phyloP scores from a whole-genome alignment of 2,329 filamentous ascomycete genomes.

The Ophiostoma perfectum region DNA sequence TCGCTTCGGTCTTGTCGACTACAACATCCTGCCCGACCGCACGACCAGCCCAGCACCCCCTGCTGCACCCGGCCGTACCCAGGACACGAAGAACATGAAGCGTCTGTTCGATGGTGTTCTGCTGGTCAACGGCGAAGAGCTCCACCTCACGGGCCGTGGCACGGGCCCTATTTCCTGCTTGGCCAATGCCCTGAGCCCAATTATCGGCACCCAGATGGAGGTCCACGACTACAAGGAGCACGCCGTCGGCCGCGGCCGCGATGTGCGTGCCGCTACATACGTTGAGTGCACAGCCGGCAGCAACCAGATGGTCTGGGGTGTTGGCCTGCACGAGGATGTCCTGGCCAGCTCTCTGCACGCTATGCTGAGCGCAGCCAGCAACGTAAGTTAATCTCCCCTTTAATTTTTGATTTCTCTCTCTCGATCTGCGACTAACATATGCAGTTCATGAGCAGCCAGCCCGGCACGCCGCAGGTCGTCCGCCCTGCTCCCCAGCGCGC shows the following conservation, averaged over 20 bases:
- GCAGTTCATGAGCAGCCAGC: constrained; percentile 67
- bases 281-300: constrained; percentile 74
- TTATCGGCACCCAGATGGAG: constrained; percentile 76
- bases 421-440: not conserved
- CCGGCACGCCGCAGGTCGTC: constrained; percentile 59
- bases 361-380: constrained; percentile 76
- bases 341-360: constrained; percentile 85
- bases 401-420: not conserved
- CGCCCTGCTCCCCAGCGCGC: constrained; percentile 52
- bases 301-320: constrained; percentile 76
- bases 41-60: constrained; percentile 67
- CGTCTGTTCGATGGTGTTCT: constrained; percentile 82
- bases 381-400: constrained; percentile 53
- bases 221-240: constrained; percentile 96
- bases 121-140: constrained; percentile 73
- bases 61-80: constrained; percentile 58
- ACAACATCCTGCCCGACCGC: constrained; percentile 81
- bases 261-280: constrained; percentile 91
- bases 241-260: constrained; percentile 72
- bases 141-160: constrained; percentile 71
- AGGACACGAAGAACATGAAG: constrained; percentile 70
- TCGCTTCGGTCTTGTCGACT: constrained; percentile 82
- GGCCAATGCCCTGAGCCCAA: constrained; percentile 68
- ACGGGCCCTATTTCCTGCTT: constrained; percentile 88
- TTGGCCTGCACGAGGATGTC: constrained; percentile 88